These are phyloP conservation scores for Acer negundo DNA, from an alignment of 345 rosid species.

Conservation along the genomic window DNA sequence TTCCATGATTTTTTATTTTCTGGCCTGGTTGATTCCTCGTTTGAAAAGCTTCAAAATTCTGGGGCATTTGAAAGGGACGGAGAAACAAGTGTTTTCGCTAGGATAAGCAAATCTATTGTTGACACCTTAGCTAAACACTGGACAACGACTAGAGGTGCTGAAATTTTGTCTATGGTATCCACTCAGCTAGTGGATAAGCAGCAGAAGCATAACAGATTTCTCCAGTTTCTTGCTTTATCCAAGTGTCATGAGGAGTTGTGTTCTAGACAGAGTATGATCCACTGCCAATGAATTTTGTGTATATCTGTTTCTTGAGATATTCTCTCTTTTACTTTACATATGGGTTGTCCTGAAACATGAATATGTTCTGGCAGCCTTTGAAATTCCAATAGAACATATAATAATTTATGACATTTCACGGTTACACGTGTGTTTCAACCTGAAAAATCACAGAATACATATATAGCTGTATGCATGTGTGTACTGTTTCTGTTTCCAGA, in stretches of 20 bases:
- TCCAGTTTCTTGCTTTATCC: constrained; percentile 95
- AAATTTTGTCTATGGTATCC: constrained; percentile 76
- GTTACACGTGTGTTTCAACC: neutral
- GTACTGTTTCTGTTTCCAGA: neutral
- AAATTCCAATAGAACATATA: neutral
- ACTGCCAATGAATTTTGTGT: neutral
- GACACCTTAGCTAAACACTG: constrained; percentile 98
- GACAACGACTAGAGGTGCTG: constrained; percentile 98
- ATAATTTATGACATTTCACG: neutral
- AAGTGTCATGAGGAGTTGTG: constrained; percentile 96
- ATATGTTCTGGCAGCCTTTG: neutral
- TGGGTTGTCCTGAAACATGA: neutral
- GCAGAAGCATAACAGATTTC: constrained; percentile 84
- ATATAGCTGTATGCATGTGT: neutral
- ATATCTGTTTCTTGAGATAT: neutral
- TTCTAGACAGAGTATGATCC: constrained; percentile 69
- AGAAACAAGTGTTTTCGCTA: constrained; percentile 77
- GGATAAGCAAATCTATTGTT: constrained; percentile 80
- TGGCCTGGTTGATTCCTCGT: constrained; percentile 63
- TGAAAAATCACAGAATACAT: neutral
- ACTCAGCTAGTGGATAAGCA: constrained; percentile 82
- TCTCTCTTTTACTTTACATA: neutral
- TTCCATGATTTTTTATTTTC: constrained; percentile 72
- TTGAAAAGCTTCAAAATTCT: constrained; percentile 65
- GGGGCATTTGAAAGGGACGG: constrained; percentile 95